Evolutionary conservation across 352 stramenopile genomes (phyloP).

Genomic region (Halophytophthora batemanensis): DNA sequence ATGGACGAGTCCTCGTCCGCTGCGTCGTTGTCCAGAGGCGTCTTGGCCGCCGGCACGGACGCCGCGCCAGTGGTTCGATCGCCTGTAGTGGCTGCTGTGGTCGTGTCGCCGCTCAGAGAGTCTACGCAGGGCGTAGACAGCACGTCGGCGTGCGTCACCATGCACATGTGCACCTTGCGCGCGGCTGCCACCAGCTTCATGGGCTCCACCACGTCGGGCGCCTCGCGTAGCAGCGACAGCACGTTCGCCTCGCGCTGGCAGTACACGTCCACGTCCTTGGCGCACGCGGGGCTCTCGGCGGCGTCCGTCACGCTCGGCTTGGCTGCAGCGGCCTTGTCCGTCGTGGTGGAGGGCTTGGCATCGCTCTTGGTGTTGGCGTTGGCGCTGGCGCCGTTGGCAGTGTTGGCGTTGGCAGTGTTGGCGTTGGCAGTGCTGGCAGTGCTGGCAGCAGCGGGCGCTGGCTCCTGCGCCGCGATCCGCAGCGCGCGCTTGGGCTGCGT

Average conservation of each 20-base stretch:
- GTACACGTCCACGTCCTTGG: constrained; percentile 33
- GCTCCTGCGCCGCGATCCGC: too few relatives aligned
- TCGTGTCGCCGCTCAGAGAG: constrained; percentile 30
- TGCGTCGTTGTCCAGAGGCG: constrained; percentile 8
- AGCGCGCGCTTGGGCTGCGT: too few relatives aligned
- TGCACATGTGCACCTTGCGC: constrained; percentile 47
- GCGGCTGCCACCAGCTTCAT: constrained; percentile 35
- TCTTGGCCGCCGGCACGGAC: constrained; percentile 13
- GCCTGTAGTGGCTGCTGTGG: constrained; percentile 18
- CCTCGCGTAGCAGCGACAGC: constrained; percentile 43
- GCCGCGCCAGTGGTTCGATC: constrained; percentile 6
- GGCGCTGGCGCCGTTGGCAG: too few relatives aligned
- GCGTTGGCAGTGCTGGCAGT: too few relatives aligned
- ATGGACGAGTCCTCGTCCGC: constrained; percentile 49
- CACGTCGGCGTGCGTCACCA: constrained; percentile 48
- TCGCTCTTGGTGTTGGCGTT: neutral
- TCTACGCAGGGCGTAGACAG: constrained; percentile 51
- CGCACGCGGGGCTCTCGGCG: constrained; percentile 25
- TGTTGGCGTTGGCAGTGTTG: too few relatives aligned
- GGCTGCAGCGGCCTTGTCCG: too few relatives aligned
- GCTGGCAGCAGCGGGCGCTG: too few relatives aligned
- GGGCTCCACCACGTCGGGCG: constrained; percentile 24
- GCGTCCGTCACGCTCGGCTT: constrained; percentile 1
- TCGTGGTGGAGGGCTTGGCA: too few relatives aligned
- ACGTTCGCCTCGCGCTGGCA: constrained; percentile 52